Conservation (phyloP, 768 basidiomycete species). For the Suillus americanus region DNA sequence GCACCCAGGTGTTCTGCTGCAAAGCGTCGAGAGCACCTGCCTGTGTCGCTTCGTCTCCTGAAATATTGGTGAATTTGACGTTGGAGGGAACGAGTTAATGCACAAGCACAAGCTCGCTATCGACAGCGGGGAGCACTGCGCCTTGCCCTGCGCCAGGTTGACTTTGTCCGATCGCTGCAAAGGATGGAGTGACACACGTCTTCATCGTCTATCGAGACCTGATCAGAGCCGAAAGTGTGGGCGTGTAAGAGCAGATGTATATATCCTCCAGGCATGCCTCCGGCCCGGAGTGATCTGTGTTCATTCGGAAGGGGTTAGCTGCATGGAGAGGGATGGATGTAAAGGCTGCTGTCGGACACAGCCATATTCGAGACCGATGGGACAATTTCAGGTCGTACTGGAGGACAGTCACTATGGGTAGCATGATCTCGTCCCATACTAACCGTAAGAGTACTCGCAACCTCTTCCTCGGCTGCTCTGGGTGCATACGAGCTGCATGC, state of each 20-base stretch:
- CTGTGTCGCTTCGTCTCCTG: not conserved
- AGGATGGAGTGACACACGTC: not conserved
- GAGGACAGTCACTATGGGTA: not conserved
- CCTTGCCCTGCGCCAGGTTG: not conserved
- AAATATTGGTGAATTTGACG: not conserved
- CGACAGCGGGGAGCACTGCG: not conserved
- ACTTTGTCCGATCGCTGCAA: not conserved
- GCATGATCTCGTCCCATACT: not conserved
- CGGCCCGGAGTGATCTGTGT: too few relatives aligned
- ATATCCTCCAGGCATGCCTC: too few relatives aligned
- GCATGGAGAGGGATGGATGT: too few relatives aligned
- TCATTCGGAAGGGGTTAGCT: too few relatives aligned
- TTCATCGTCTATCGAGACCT: not conserved
- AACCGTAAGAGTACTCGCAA: not conserved
- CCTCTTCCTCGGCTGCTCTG: too few relatives aligned
- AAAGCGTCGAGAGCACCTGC: not conserved
- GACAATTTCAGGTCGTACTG: too few relatives aligned
- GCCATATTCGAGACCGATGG: not conserved
- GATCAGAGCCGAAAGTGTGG: too few relatives aligned
- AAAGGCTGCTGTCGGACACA: too few relatives aligned
- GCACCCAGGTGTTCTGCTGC: not conserved
- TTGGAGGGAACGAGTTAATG: not conserved
- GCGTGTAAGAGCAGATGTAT: too few relatives aligned
- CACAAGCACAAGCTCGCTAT: not conserved
- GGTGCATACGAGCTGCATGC: too few relatives aligned